Conservation (phyloP, 805 yeast genomes). For the Millerozyma acaciae region DNA sequence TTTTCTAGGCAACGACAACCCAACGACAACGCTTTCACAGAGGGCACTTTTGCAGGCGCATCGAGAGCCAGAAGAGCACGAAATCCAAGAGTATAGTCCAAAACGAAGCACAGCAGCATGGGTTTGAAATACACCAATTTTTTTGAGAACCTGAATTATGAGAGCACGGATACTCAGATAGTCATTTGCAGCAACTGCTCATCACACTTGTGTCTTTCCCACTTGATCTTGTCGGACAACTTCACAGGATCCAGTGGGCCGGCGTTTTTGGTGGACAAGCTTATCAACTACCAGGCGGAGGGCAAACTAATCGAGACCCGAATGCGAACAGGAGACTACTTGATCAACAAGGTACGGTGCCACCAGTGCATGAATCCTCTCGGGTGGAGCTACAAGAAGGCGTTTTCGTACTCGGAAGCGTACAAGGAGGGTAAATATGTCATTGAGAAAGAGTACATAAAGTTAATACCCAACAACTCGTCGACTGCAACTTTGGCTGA, state of each 20-base stretch:
- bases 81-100: background rate
- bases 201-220: conserved; percentile 37
- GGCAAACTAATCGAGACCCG: conserved; percentile 25
- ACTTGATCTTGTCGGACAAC: conserved; percentile 33
- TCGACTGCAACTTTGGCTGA: conserved; percentile 30
- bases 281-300: conserved; percentile 32
- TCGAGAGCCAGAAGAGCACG: background rate
- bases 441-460: conserved; percentile 35
- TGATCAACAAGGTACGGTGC: conserved; percentile 34
- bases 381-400: conserved; percentile 42
- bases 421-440: conserved; percentile 45
- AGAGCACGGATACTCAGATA: conserved; percentile 32
- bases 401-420: conserved; percentile 30
- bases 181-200: conserved; percentile 40
- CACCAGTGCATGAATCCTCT: conserved; percentile 33
- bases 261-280: conserved; percentile 37
- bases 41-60: too few species aligned
- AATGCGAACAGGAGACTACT: conserved; percentile 39
- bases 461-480: conserved; percentile 32
- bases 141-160: conserved; percentile 35
- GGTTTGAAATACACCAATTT: conserved; percentile 39
- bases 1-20: too few species aligned
- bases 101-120: conserved; percentile 17
- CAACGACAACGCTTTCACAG: too few species aligned
- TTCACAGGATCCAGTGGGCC: conserved; percentile 39